Base-by-base conservation (phyloP, 176 grass and related monocot species). In the Bothriochloa decipiens region DNA sequence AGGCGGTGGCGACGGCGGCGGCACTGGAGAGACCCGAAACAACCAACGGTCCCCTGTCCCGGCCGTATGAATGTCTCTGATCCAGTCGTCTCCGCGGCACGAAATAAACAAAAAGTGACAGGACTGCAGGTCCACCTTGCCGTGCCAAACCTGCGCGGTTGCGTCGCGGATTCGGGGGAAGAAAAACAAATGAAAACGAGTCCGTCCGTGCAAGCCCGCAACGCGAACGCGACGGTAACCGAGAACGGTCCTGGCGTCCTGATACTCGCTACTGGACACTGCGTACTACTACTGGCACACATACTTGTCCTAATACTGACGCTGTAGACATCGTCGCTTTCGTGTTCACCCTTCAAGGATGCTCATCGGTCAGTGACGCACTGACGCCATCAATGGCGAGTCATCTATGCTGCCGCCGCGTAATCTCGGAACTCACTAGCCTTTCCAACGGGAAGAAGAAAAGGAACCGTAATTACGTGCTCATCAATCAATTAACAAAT, bases 171-270 rank as follows among this genome's bases (percentile, higher is more conserved):
- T 74, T 1, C 42, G 43, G 14, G 7, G 7, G 16, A 29, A 12
- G 8, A 7, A 23, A 69, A 39, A 27, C 1, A 28, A n/a, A 14
- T 1, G 14, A 25, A 15, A 16, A 15, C 11, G 40, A 20, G 17
- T 2, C 7, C 71, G 71, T 50, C 43, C 23, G 78, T 81, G n/a
- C n/a, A n/a, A n/a, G n/a, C n/a, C n/a, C n/a, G n/a, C n/a, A 27
- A 25, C 64, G 28, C 64, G 28, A 42, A 23, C 28, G 78, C 45
- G 28, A 81, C 43, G 78, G 79, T 37, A 65, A 70, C 65, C 79
- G 23, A 62, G 69, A 49, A 15, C 40, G 60, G 74, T 58, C 29
- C 28, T 35, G 33, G 33, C 33, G 33, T 35, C 33, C 33, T 23
- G 29, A 17, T 13, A 55, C 47, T 75, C 20, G 73, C 27, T 20